Conservation (phyloP, 2,329 filamentous ascomycete species). For the Neofusicoccum ribis region DNA sequence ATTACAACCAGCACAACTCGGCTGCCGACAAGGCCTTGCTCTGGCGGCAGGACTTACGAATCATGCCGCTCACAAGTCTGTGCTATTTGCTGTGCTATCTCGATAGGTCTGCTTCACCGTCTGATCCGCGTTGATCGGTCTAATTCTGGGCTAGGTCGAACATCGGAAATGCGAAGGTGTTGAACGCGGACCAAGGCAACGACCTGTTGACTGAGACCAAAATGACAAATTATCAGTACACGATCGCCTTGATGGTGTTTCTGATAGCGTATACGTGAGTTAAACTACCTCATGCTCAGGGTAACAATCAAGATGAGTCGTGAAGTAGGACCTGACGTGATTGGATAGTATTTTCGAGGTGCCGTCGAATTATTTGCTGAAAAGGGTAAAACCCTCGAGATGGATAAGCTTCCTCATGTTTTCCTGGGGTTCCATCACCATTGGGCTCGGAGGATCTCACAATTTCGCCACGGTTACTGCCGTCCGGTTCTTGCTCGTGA, state of each 20-base stretch:
- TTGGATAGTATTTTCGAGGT: slow-evolving; percentile 41
- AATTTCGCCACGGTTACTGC: slow-evolving; percentile 44
- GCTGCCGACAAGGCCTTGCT: slow-evolving; percentile 16
- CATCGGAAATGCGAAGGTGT: slow-evolving; percentile 57
- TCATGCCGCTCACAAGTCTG: slow-evolving; percentile 62
- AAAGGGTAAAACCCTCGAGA: slow-evolving; percentile 51
- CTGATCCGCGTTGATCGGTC: not conserved
- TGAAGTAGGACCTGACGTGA: not conserved
- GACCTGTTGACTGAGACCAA: slow-evolving; percentile 63
- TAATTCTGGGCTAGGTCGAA: not conserved
- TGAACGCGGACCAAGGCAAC: slow-evolving; percentile 61
- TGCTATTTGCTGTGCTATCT: slow-evolving; percentile 70
- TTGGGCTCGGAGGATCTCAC: slow-evolving; percentile 47
- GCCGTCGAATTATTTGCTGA: slow-evolving; percentile 63
- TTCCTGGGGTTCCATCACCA: slow-evolving; percentile 48
- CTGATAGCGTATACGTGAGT: slow-evolving; percentile 30
- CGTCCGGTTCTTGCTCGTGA: slow-evolving; percentile 42
- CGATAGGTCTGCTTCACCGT: slow-evolving; percentile 45
- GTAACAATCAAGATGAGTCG: not conserved
- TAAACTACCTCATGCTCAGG: not conserved
- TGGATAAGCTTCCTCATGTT: slow-evolving; percentile 47
- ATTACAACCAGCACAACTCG: slow-evolving; percentile 16
- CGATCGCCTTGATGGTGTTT: slow-evolving; percentile 32
- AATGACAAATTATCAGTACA: slow-evolving; percentile 61
- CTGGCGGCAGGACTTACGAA: slow-evolving; percentile 57